Base-by-base conservation (phyloP, 331 rosid species). In the Acacia concinna region DNA sequence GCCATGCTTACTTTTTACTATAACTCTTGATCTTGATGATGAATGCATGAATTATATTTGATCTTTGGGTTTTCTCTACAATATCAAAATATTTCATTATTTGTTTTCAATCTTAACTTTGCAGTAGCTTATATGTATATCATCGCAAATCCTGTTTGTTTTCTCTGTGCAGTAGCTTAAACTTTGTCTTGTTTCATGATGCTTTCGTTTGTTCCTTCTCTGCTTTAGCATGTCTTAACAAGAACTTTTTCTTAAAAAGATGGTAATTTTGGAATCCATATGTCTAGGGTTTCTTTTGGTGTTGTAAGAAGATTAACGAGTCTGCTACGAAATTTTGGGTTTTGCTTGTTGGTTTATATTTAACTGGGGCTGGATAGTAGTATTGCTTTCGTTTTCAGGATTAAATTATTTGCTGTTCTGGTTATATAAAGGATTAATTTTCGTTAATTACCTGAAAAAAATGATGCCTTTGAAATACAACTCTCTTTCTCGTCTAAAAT, bases 341-440 rank as follows among this genome's bases (percentile, higher is more conserved):
- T 72, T 79, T 32, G 35, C 71, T 73, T 49, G 23, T 66, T 67
- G 56, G 57, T 46, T 21, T 25, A 51, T 28, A 25, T 47, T 18
- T 52, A 47, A 64, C 52, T 60, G 65, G 30, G 74, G 43, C 63
- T 78, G 71, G 76, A 65, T 83, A 62, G 10, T n/a, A n/a, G n/a
- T n/a, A 23, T 64, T 77, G 64, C 78, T 87, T 76, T 63, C 75
- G 66, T 72, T 80, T 88, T 4, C 92, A 90, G 91, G 94, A 67
- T 38, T 66, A 68, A 82, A 65, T 81, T 89, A 70, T 38, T 70
- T 75, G 68, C 62, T 65, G 56, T 71, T 37, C 35, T 44, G 77
- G 68, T 59, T 71, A 47, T 30, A 31, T 54, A n/a, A n/a, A 18
- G 78, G 44, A 41, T 81, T 21, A 9, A 59, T 40, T 38, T 35